Evolutionary conservation across 495 filamentous ascomycete species (phyloP), one percentile per base, ranked within the genome.

Genomic region (Penicillium canariense): DNA sequence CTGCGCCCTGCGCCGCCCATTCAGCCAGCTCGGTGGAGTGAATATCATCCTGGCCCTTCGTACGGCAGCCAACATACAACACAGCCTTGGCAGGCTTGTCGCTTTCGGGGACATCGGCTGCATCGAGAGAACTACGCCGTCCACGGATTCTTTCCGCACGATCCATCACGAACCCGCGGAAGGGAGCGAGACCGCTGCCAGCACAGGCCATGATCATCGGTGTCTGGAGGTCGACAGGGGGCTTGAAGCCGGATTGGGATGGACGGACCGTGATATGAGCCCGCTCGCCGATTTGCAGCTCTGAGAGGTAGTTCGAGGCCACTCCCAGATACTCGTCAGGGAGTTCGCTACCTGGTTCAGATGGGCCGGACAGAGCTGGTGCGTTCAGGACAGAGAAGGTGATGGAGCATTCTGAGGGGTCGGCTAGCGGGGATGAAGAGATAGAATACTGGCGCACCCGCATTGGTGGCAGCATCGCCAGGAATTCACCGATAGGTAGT

Each of bases 371-470:
- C 9, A 81, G 72, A 7, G 84, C 77, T 0, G 82, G 79, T 4
- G 73, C 73, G 48, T 82, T 77, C 61, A 88, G 76, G 14, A 90
- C 75, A 5, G 74, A 74, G 76, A 85, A 89, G 11, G 88, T 90
- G 25, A 92, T 73, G 0, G 82, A 84, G 20, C 81, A 83, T 55
- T 76, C 73, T 4, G 68, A 71, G 0, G 84, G 77, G 67, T 87
- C 69, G 62, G 48, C 77, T 2, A 85, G 76, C 0, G 88, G 88
- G 0, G 88, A 90, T 0, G 87, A 90, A 14, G 88, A 91, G 69
- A 93, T 90, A 32, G 82, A 87, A 67, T 91, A 93, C 64, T 89
- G 86, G 11, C 89, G 81, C 14, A 86, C 78, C 18, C 86, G 84
- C 80, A 93, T 86, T 0, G 87, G 87, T 0, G 85, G 85, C 0